phyloP scores from a whole-genome alignment of 2,329 filamentous ascomycete species.

The Ceratocystis smalleyi region DNA sequence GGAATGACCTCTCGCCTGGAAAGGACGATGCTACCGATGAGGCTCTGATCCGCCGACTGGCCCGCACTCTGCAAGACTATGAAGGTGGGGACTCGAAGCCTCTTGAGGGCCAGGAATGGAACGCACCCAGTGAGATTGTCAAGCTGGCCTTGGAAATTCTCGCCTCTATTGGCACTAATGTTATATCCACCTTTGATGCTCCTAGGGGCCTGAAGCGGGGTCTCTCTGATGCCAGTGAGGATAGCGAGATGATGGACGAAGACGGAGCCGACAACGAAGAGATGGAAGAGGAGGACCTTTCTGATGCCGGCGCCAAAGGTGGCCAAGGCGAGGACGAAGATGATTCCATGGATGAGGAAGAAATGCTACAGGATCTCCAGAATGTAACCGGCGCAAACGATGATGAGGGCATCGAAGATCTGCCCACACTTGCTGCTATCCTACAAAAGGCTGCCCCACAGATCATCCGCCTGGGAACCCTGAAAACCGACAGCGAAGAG shows the following conservation, averaged over 20 bases:
- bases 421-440: conserved; percentile 38
- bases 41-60: conserved; percentile 32
- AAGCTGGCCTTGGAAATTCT: conserved; percentile 46
- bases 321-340: conserved; percentile 27
- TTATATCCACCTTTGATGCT: conserved; percentile 36
- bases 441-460: conserved; percentile 32
- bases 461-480: conserved; percentile 33
- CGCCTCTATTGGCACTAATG: conserved; percentile 46
- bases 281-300: conserved; percentile 25
- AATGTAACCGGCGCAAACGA: conserved; percentile 38
- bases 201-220: conserved; percentile 18
- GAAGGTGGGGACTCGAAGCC: conserved; percentile 11
- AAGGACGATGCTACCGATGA: conserved; percentile 36
- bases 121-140: conserved; percentile 31
- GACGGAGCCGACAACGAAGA: conserved; percentile 24
- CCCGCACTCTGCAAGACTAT: conserved; percentile 26
- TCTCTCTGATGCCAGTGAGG: conserved; percentile 23
- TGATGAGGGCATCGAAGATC: conserved; percentile 31
- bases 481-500: conserved; percentile 28
- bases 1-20: conserved; percentile 36
- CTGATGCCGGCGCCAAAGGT: conserved; percentile 25
- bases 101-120: conserved; percentile 21
- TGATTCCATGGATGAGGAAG: conserved; percentile 41
- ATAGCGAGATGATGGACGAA: conserved; percentile 22
- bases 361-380: conserved; percentile 49